These are phyloP conservation scores for Coprinopsis cinerea DNA, from an alignment of 768 basidiomycete species.

Conservation along the genomic window DNA sequence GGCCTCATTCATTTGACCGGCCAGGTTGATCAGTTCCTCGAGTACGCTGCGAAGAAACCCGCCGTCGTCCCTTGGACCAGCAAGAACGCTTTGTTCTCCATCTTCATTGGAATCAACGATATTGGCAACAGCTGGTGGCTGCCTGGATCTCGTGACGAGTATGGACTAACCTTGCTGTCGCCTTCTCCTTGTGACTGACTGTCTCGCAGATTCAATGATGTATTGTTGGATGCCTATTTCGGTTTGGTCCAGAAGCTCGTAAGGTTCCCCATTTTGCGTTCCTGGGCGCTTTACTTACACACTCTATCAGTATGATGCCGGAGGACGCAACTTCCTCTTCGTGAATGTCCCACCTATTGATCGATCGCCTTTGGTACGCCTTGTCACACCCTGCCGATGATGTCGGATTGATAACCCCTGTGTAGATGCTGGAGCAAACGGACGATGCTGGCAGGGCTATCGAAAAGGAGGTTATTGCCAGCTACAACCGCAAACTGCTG, in stretches of 20 bases:
- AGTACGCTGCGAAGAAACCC: constrained; percentile 41
- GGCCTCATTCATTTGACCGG: constrained; percentile 51
- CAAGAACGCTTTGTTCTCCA: constrained; percentile 50
- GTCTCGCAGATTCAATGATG: constrained; percentile 33
- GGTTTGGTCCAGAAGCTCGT: constrained; percentile 26
- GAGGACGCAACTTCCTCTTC: constrained; percentile 53
- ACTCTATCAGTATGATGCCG: constrained; percentile 32
- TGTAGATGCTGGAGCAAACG: constrained; percentile 43
- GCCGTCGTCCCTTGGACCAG: constrained; percentile 50
- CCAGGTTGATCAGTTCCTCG: constrained; percentile 57
- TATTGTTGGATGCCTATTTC: constrained; percentile 15
- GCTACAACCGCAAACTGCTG: constrained; percentile 46
- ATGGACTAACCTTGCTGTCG: constrained; percentile 15
- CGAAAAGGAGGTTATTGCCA: constrained; percentile 42
- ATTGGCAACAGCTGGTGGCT: constrained; percentile 49
- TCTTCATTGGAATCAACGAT: constrained; percentile 75
- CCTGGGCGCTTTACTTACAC: neutral
- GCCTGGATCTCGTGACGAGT: constrained; percentile 45
- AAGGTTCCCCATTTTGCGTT: neutral
- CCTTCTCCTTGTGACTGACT: neutral
- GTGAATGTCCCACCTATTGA: constrained; percentile 38
- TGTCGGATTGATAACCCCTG: neutral
- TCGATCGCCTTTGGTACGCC: constrained; percentile 34
- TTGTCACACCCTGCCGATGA: neutral
- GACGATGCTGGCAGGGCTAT: constrained; percentile 31